Conservation (phyloP, 495 filamentous ascomycete species). For the Neurospora tetrasperma region DNA sequence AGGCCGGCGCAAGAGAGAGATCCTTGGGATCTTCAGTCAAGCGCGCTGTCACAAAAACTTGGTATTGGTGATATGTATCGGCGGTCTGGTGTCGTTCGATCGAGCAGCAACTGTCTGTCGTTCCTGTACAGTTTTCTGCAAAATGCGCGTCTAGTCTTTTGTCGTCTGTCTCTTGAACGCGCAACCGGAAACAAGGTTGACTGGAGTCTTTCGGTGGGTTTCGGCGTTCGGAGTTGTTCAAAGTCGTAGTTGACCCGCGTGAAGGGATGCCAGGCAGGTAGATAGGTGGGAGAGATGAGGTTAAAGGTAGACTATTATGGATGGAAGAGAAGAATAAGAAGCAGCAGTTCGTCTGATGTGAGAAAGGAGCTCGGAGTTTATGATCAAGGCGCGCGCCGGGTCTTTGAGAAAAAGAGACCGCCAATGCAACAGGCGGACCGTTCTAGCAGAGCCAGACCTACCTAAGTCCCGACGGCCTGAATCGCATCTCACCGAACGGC, state of each 20-base stretch:
- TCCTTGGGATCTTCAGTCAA: not conserved
- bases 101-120: not conserved
- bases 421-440: not conserved
- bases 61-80: not conserved
- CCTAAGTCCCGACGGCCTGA: not conserved
- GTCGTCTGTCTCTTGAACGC: not conserved
- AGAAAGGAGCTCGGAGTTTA: not conserved
- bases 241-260: not conserved
- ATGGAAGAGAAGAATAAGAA: not conserved
- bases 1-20: not conserved
- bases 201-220: not conserved
- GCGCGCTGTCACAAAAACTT: not conserved
- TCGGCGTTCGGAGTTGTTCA: not conserved
- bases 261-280: not conserved
- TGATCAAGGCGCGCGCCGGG: not conserved
- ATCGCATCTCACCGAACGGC: not conserved
- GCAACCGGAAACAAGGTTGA: not conserved
- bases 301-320: not conserved
- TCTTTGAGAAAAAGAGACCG: not conserved
- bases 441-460: not conserved
- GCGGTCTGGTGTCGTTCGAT: not conserved
- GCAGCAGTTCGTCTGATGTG: not conserved
- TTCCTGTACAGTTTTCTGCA: not conserved
- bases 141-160: not conserved
- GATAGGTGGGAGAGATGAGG: not conserved